A percentile compares a stretch with the other conserved stretches of the same genome.
Conservation (phyloP, 2,329 filamentous ascomycete species). For the Botrytis squamosa region DNA sequence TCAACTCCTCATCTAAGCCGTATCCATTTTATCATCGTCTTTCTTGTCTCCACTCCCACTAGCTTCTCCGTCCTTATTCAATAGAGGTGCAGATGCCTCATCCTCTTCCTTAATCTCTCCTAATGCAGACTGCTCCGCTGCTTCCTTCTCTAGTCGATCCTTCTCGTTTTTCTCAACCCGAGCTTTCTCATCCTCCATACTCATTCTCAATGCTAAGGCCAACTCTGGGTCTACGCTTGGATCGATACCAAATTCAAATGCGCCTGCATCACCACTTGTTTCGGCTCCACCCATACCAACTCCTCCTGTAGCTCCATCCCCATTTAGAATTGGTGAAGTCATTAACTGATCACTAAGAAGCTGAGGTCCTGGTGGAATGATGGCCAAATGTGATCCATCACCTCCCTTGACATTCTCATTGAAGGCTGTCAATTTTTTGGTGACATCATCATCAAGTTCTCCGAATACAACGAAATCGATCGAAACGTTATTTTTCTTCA, state of each 20-base stretch:
- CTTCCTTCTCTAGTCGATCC: constrained; percentile 57
- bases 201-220: constrained; percentile 92
- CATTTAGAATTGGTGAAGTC: constrained; percentile 83
- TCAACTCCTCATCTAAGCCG: constrained; percentile 54
- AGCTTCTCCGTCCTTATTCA: constrained; percentile 63
- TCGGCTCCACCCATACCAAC: constrained; percentile 51
- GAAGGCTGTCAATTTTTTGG: constrained; percentile 91
- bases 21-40: constrained; percentile 79
- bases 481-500: constrained; percentile 96
- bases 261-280: constrained; percentile 56
- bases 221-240: constrained; percentile 90
- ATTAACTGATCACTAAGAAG: constrained; percentile 91
- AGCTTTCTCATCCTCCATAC: constrained; percentile 96
- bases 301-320: constrained; percentile 65
- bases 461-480: constrained; percentile 96
- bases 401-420: constrained; percentile 88
- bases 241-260: constrained; percentile 86
- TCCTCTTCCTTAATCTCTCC: constrained; percentile 81
- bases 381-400: constrained; percentile 87
- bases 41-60: constrained; percentile 58
- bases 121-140: constrained; percentile 70
- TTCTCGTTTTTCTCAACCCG: constrained; percentile 82
- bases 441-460: constrained; percentile 84
- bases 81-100: constrained; percentile 62
- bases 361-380: constrained; percentile 87